Conservation (phyloP, 2,329 filamentous ascomycete genomes). For the Exophiala spinifera region DNA sequence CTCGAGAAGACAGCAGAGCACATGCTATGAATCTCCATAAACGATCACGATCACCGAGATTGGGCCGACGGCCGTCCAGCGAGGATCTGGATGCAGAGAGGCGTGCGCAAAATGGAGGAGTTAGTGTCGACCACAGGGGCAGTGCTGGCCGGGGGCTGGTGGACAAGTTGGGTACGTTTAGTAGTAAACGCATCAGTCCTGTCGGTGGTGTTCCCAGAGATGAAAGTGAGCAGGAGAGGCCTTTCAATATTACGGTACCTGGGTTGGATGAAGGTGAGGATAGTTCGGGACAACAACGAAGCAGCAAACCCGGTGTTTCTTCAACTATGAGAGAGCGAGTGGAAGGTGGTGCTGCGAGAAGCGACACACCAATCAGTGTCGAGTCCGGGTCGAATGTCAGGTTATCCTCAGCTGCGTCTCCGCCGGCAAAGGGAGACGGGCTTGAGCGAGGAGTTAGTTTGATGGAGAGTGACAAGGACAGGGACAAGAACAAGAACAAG, state of each 20-base stretch:
- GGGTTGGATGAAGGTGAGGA: slow-evolving; percentile 21
- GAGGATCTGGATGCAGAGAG: neutral
- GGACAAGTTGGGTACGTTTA: slow-evolving; percentile 35
- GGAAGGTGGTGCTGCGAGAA: neutral
- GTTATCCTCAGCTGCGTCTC: neutral
- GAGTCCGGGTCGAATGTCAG: slow-evolving; percentile 2
- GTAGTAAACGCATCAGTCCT: slow-evolving; percentile 30
- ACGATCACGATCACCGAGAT: slow-evolving; percentile 37
- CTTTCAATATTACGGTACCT: slow-evolving; percentile 38
- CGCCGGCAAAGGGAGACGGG: too few species aligned
- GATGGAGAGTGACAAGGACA: neutral
- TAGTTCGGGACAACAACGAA: slow-evolving; percentile 1
- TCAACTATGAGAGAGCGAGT: neutral
- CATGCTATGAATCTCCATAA: slow-evolving; percentile 37
- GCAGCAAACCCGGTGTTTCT: too few species aligned
- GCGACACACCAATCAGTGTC: slow-evolving; percentile 16
- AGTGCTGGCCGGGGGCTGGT: slow-evolving; percentile 24
- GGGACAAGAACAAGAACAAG: neutral
- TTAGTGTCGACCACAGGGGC: neutral
- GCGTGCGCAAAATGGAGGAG: too few species aligned
- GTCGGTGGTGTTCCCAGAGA: slow-evolving; percentile 32
- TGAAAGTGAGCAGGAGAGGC: slow-evolving; percentile 37
- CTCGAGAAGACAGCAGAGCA: neutral
- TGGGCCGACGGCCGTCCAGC: slow-evolving; percentile 15
- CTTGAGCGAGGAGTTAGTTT: slow-evolving; percentile 7